These are phyloP conservation scores for Lasiodiplodia sp. DNA, from an alignment of 2,329 filamentous ascomycete species.

Conservation along the genomic window DNA sequence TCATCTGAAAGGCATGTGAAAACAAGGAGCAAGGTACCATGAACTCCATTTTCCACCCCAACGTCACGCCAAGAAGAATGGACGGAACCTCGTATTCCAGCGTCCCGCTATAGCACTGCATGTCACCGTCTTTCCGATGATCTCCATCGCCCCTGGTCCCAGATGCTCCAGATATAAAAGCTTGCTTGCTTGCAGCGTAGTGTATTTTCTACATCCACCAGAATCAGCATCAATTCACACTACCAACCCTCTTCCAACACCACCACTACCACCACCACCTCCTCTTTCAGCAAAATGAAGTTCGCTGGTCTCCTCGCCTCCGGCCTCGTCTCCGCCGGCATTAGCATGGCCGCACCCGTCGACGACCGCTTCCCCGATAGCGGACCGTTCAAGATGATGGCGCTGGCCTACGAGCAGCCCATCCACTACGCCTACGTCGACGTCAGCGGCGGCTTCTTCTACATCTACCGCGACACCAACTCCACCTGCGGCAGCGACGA, in stretches of 20 bases:
- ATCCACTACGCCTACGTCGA: conserved; percentile 10
- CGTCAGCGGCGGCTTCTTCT: conserved; percentile 12
- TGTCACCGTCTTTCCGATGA: not conserved
- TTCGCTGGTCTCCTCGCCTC: not conserved
- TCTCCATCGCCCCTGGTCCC: not conserved
- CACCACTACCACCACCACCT: not conserved
- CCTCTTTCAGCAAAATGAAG: conserved; percentile 5
- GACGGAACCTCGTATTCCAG: not conserved
- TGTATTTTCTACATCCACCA: not conserved
- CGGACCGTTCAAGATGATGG: conserved; percentile 9
- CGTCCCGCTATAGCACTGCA: too few relatives aligned
- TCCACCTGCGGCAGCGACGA: conserved; percentile 1
- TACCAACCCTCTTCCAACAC: not conserved
- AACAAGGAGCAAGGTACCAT: not conserved
- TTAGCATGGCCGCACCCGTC: not conserved
- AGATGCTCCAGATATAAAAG: not conserved
- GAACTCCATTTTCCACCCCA: not conserved
- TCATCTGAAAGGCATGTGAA: too few relatives aligned
- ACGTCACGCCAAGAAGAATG: not conserved
- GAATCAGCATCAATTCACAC: not conserved
- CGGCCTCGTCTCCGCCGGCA: not conserved
- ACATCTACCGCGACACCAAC: conserved; percentile 12
- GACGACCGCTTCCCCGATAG: conserved; percentile 16
- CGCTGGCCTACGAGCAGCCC: not conserved
- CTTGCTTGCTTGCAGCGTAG: not conserved